Conservation (phyloP, 164 flowering plant species). For the Malania oleifera region DNA sequence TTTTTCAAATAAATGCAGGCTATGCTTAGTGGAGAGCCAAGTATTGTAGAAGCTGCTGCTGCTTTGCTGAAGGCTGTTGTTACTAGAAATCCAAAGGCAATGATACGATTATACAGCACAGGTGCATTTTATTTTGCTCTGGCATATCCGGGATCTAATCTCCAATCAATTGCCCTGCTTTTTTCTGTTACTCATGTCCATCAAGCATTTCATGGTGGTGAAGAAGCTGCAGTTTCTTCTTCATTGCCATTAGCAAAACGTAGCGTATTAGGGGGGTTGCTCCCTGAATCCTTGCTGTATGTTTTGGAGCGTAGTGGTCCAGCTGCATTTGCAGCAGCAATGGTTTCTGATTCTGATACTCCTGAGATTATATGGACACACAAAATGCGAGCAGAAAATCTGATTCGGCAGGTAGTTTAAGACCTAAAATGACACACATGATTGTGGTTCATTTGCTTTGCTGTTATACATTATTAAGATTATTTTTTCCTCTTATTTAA, state of each 20-base stretch:
- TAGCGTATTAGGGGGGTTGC: conserved; percentile 94
- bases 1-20: conserved; percentile 43
- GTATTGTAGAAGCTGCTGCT: conserved; percentile 87
- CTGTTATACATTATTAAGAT: background rate
- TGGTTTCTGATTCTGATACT: conserved; percentile 99
- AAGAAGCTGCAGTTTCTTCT: conserved; percentile 97
- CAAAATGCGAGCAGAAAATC: conserved; percentile 97
- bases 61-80: conserved; percentile 87
- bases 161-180: conserved; percentile 82
- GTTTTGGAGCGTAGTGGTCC: conserved; percentile 97
- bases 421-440: background rate
- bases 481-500: background rate
- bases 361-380: conserved; percentile 99
- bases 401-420: conserved; percentile 76
- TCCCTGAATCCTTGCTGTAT: conserved; percentile 94
- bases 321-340: conserved; percentile 93
- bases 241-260: conserved; percentile 96
- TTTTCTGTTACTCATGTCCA: conserved; percentile 88
- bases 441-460: conserved; percentile 4
- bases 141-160: conserved; percentile 98
- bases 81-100: conserved; percentile 97
- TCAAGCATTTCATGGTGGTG: conserved; percentile 99
- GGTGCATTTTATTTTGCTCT: conserved; percentile 97
- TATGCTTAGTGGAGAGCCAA: conserved; percentile 95
- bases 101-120: conserved; percentile 90